Conservation (phyloP, 2,329 filamentous ascomycete genomes). For the Tolypocladium pustulatum region DNA sequence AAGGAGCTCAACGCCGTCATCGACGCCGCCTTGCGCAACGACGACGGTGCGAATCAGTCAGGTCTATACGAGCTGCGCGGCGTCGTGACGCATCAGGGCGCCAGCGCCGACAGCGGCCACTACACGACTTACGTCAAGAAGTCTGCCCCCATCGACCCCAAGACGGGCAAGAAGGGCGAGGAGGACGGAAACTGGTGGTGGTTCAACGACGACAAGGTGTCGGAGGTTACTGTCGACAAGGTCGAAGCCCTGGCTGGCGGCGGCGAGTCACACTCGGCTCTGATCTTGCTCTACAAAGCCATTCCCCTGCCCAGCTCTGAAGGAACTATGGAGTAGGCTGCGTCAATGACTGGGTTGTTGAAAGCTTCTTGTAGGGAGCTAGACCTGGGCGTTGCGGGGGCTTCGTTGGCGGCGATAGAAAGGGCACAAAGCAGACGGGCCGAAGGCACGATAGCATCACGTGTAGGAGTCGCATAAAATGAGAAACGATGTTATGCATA, state of each 20-base stretch:
- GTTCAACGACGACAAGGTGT: constrained; percentile 98
- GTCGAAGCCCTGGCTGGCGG: constrained; percentile 85
- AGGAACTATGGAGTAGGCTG: constrained; percentile 21
- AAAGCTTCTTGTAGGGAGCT: no score
- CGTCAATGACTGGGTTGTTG: not conserved
- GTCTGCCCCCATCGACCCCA: constrained; percentile 58
- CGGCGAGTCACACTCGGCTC: constrained; percentile 74
- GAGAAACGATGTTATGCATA: not conserved
- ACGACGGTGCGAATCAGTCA: constrained; percentile 82
- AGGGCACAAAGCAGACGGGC: not conserved
- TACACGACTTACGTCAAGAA: constrained; percentile 99
- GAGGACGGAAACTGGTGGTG: constrained; percentile 99
- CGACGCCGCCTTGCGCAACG: constrained; percentile 60
- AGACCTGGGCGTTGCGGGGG: not conserved
- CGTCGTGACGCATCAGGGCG: constrained; percentile 92
- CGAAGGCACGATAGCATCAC: not conserved
- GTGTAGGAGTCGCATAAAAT: not conserved
- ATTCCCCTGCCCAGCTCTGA: constrained; percentile 56
- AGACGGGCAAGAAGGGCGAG: constrained; percentile 65
- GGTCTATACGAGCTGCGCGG: constrained; percentile 91
- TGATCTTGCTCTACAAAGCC: constrained; percentile 70
- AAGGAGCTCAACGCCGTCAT: constrained; percentile 77
- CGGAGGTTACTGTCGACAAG: constrained; percentile 83
- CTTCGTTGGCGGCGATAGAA: not conserved
- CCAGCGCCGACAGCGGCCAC: constrained; percentile 92